Evolutionary conservation across 108 stramenopile genomes (phyloP).

Genomic region (Stephanodiscus minutulus): DNA sequence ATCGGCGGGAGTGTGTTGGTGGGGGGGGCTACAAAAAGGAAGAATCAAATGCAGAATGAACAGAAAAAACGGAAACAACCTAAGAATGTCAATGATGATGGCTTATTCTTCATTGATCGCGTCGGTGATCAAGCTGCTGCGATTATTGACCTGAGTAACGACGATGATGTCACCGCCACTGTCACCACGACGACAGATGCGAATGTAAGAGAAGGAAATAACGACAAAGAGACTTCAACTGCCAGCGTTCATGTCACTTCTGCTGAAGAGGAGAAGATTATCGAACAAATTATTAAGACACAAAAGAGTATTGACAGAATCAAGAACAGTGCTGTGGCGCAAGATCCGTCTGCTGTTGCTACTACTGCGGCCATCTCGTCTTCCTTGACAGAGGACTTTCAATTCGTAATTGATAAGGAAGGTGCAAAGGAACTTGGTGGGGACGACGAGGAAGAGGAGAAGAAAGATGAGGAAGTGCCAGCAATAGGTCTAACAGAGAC

Average conservation of each 20-base stretch:
- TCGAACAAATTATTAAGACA: neutral
- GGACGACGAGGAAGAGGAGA: neutral
- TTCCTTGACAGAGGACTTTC: slow-evolving; percentile 13
- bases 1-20: no score
- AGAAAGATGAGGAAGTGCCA: no score
- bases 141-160: neutral
- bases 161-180: slow-evolving; percentile 5
- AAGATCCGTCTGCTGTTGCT: neutral
- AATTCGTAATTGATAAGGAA: slow-evolving; percentile 36
- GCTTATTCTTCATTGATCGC: slow-evolving; percentile 77
- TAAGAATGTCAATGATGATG: slow-evolving; percentile 15
- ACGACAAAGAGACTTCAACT: no score
- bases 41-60: no score
- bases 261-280: neutral
- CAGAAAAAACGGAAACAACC: neutral
- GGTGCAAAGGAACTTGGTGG: slow-evolving; percentile 45
- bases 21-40: no score
- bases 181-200: no score
- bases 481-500: neutral
- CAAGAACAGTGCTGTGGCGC: neutral
- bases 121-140: slow-evolving; percentile 35
- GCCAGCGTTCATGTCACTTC: no score
- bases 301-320: no score
- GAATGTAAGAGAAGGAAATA: no score
- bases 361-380: neutral